A percentile compares a stretch with the other conserved stretches of the same genome.
Evolutionary conservation across 108 stramenopile genomes (phyloP).

Genomic region (Bacterosira constricta): DNA sequence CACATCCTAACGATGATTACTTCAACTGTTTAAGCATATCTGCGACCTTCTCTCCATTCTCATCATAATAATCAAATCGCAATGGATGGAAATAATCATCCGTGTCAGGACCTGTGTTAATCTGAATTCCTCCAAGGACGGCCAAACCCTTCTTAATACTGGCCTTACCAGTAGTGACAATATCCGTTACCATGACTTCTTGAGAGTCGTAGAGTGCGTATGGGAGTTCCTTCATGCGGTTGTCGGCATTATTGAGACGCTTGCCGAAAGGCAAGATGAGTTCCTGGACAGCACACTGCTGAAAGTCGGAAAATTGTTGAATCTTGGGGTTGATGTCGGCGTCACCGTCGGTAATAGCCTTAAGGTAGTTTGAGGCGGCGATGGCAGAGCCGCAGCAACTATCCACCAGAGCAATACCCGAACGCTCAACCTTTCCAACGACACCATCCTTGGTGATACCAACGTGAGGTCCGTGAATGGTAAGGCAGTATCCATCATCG

Average conservation of each 20-base stretch:
- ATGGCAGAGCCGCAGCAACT: constrained; percentile 22
- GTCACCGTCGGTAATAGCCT: constrained; percentile 20
- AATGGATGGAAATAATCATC: constrained; percentile 75
- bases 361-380: constrained; percentile 58
- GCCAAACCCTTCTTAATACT: constrained; percentile 40
- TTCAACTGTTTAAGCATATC: constrained; percentile 33
- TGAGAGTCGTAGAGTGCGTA: constrained; percentile 58
- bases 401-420: constrained; percentile 46
- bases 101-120: constrained; percentile 63
- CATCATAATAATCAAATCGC: constrained; percentile 61
- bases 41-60: constrained; percentile 49
- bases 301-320: constrained; percentile 49
- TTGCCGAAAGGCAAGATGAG: constrained; percentile 58
- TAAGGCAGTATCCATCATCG: constrained; percentile 62
- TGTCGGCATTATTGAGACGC: constrained; percentile 45
- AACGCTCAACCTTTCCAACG: constrained; percentile 65
- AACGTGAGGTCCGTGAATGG: constrained; percentile 74
- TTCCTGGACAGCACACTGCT: constrained; percentile 56
- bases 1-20: too few relatives aligned
- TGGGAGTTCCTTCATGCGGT: constrained; percentile 52
- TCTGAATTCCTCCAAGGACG: constrained; percentile 75
- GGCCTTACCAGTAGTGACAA: constrained; percentile 48
- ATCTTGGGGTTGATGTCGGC: constrained; percentile 30
- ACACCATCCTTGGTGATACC: constrained; percentile 61
- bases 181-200: constrained; percentile 50